phyloP scores from a whole-genome alignment of 2,329 filamentous ascomycete genomes.

The Claviceps quebecensis region DNA sequence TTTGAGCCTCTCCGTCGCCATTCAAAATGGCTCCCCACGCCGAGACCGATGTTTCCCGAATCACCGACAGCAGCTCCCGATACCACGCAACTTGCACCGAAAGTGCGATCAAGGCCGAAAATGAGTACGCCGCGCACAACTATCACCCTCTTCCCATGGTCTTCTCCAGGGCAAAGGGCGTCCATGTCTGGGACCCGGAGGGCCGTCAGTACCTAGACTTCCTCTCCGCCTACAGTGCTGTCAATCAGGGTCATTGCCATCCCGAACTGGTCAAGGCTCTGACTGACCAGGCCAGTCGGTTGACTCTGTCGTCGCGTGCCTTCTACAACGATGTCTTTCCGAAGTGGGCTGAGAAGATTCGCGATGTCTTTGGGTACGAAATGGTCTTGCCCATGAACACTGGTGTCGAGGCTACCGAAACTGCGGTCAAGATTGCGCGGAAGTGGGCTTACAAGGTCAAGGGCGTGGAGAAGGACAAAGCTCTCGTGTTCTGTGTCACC shows the following conservation, averaged over 20 bases:
- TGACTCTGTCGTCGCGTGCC: conserved; percentile 85
- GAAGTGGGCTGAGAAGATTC: conserved; percentile 85
- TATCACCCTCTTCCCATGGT: conserved; percentile 95
- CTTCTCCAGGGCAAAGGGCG: conserved; percentile 72
- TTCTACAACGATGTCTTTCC: conserved; percentile 99
- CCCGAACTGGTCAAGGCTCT: conserved; percentile 87
- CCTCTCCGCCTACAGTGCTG: conserved; percentile 91
- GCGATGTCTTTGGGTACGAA: conserved; percentile 80
- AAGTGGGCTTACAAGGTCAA: conserved; percentile 99
- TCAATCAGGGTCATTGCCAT: conserved; percentile 97
- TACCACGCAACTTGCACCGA: conserved; percentile 68
- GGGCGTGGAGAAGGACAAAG: conserved; percentile 71
- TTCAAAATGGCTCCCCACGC: conserved; percentile 45
- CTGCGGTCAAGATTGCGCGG: conserved; percentile 84
- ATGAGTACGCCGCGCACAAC: conserved; percentile 87
- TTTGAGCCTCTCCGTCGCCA: not conserved
- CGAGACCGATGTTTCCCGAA: conserved; percentile 22
- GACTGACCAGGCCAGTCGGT: conserved; percentile 71
- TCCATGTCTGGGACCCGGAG: conserved; percentile 93
- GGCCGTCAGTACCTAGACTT: conserved; percentile 94
- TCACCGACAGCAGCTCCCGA: conserved; percentile 21
- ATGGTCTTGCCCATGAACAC: conserved; percentile 99
- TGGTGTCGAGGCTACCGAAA: conserved; percentile 90
- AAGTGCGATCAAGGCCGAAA: conserved; percentile 66
- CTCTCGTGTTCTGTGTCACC: conserved; percentile 66